Conservation (phyloP, 495 filamentous ascomycete species). For the Parmelia sp. region DNA sequence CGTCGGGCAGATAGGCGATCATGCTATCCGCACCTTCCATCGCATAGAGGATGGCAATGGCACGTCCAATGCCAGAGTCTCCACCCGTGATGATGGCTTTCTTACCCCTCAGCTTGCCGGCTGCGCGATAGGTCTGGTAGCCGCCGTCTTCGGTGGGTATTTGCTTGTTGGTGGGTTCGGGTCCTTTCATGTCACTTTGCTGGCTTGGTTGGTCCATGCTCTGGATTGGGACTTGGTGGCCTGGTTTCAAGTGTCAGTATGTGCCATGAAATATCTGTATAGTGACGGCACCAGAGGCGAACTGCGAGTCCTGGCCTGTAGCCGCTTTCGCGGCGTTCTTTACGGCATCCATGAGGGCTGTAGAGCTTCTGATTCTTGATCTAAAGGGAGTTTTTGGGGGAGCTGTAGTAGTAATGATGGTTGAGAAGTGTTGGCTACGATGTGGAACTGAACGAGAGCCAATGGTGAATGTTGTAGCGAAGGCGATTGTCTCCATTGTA, state of each 20-base stretch:
- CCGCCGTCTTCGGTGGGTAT: conserved; percentile 64
- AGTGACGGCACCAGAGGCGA: conserved; percentile 40
- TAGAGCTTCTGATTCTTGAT: not conserved
- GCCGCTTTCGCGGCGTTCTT: conserved; percentile 26
- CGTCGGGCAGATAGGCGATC: conserved; percentile 69
- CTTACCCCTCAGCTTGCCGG: conserved; percentile 68
- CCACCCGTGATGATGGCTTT: conserved; percentile 78
- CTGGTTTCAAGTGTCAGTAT: conserved; percentile 35
- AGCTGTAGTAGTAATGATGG: not conserved
- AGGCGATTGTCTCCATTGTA: not conserved
- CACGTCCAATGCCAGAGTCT: conserved; percentile 75
- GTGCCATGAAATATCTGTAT: not conserved
- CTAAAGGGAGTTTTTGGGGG: not conserved
- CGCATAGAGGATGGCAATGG: conserved; percentile 70
- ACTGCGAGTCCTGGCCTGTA: conserved; percentile 44
- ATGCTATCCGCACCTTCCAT: conserved; percentile 75
- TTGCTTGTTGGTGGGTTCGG: conserved; percentile 56
- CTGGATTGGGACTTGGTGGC: conserved; percentile 62
- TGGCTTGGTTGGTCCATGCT: conserved; percentile 62
- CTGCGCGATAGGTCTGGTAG: conserved; percentile 69
- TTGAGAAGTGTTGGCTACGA: not conserved
- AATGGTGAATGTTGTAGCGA: not conserved
- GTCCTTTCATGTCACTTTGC: conserved; percentile 57
- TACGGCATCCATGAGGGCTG: conserved; percentile 26
- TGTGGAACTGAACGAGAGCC: not conserved